phyloP scores from a whole-genome alignment of 768 basidiomycete species.

The Podaxis sp. region DNA sequence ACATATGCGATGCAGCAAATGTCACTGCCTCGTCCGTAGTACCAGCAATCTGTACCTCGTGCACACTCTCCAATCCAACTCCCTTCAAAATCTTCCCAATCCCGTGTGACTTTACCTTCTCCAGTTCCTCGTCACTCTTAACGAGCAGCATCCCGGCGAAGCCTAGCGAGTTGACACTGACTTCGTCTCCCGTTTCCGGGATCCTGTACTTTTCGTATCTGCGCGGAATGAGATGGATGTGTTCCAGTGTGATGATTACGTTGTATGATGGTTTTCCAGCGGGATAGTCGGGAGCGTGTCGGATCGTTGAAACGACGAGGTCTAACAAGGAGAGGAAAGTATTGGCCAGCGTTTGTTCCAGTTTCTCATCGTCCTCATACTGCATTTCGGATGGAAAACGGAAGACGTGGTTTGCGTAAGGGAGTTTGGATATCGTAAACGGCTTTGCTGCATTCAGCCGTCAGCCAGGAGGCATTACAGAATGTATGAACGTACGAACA shows the following conservation, averaged over 20 bases:
- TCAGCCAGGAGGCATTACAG: not conserved
- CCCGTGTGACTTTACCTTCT: constrained; percentile 60
- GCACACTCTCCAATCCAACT: constrained; percentile 64
- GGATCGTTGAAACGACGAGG: constrained; percentile 67
- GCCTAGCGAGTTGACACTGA: constrained; percentile 84
- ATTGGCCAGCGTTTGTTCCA: constrained; percentile 48
- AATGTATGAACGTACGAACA: constrained; percentile 29
- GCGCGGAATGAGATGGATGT: constrained; percentile 85
- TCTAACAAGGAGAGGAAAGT: constrained; percentile 75
- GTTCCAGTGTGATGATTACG: constrained; percentile 73
- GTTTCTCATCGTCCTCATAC: constrained; percentile 33
- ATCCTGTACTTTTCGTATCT: constrained; percentile 55
- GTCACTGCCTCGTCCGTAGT: constrained; percentile 21
- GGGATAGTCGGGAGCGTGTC: constrained; percentile 61
- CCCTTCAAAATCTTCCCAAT: constrained; percentile 57
- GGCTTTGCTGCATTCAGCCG: constrained; percentile 51
- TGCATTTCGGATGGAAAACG: constrained; percentile 48
- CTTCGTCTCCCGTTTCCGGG: constrained; percentile 43
- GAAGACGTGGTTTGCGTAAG: constrained; percentile 79
- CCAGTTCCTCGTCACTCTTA: constrained; percentile 74
- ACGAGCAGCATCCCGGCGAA: constrained; percentile 89
- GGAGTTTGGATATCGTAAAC: constrained; percentile 59
- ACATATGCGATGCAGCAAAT: not conserved
- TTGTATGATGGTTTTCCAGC: constrained; percentile 75
- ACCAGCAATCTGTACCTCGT: constrained; percentile 59